Base-by-base conservation (phyloP, 2,329 filamentous ascomycete species). In the Chrysosporium queenslandicum region DNA sequence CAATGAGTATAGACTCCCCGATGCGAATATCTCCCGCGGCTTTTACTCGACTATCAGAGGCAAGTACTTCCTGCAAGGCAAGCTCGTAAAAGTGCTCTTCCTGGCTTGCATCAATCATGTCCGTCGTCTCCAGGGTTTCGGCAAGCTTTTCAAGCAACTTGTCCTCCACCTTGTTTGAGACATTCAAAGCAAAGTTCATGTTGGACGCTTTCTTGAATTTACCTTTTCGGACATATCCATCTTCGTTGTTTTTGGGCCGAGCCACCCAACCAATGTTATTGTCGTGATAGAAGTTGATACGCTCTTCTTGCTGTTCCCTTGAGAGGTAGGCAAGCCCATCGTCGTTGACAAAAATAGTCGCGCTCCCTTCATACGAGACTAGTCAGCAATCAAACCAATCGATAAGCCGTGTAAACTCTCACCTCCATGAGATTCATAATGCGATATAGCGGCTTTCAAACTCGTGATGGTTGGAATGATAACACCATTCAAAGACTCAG, bases 1-100 rank as follows among this genome's bases (percentile, higher is more conserved):
- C 78, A 48, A 86, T 73, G 14, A 86, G 70, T 52, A 86, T 83
- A 59, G 81, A 90, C 68, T 94, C 87, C 52, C 88, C 88, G 20
- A 94, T 74, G 48, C 87, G 86, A 59, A 94, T 84, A 67, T 92
- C 89, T 56, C 87, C 88, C 63, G 88, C 86, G 16, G 87, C 87
- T 77, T 74, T 59, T 79, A 77, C 52, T 72, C 68, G 23, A 81
- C 66, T 12, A 78, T 77, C 42, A 74, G 70, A 8, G 66, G 69
- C 37, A 78, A 71, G 18, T n/a, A 81, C 77, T 36, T 77, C 70
- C 41, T 62, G 52, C 27, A 68, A 55, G 36, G 61, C 61, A 27
- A 60, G 53, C 27, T 62, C 43, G 50, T 67, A 66, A 16, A 63
- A 52, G 2, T 71, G 69, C 54, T 77, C 69, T 50, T 76, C 72